A percentile compares a stretch with the other conserved stretches of the same genome.
These are phyloP conservation scores for Solanum ossicruentum DNA, from an alignment of 257 asterid species.

Conservation along the genomic window DNA sequence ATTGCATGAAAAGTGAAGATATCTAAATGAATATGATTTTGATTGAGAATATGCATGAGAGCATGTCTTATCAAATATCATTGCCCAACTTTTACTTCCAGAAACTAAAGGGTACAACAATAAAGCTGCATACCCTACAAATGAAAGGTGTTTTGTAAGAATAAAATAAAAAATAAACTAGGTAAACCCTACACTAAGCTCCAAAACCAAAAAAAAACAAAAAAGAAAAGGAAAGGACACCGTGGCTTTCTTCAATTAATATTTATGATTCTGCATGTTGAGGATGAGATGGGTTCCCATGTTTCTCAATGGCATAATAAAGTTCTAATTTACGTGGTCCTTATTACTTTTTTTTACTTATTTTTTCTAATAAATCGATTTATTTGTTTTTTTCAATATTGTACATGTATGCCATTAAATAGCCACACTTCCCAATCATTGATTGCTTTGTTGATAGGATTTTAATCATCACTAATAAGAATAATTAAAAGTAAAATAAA, in stretches of 20 bases:
- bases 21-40: neutral
- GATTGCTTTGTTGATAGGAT: neutral
- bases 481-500: too few relatives aligned
- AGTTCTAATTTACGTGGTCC: neutral
- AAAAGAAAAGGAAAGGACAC: neutral
- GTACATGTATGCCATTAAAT: neutral
- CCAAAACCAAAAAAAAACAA: neutral
- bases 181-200: neutral
- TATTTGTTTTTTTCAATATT: neutral
- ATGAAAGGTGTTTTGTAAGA: neutral
- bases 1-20: neutral
- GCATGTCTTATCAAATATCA: neutral
- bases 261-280: neutral
- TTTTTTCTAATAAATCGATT: neutral
- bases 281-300: neutral
- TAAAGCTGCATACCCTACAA: neutral
- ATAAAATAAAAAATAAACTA: neutral
- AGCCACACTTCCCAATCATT: neutral
- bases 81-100: neutral
- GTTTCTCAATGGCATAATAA: neutral
- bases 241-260: neutral
- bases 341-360: neutral
- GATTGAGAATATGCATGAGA: neutral
- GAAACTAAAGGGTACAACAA: neutral
- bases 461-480: too few relatives aligned